A percentile compares a stretch with the other conserved stretches of the same genome.
phyloP scores from a whole-genome alignment of 495 filamentous ascomycete genomes.

The Trichoderma orchidacearum region DNA sequence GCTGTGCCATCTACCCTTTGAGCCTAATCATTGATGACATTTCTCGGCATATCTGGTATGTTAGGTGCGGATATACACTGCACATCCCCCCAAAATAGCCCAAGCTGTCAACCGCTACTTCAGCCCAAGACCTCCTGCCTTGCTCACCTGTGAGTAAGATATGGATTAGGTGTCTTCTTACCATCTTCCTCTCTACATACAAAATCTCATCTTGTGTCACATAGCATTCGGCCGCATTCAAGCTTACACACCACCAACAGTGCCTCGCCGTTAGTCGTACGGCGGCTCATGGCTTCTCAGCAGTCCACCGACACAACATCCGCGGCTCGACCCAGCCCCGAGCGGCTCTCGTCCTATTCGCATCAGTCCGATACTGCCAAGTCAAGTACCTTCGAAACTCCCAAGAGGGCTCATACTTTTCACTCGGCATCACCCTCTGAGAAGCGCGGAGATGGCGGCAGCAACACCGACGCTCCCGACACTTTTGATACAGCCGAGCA shows the following conservation, averaged over 20 bases:
- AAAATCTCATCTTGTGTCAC: too few relatives aligned
- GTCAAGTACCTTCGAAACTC: not conserved
- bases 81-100: too few relatives aligned
- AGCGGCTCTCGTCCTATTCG: not conserved
- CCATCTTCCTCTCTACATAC: too few relatives aligned
- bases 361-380: not conserved
- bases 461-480: conserved; percentile 15
- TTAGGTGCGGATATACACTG: too few relatives aligned
- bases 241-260: not conserved
- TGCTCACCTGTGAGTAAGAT: too few relatives aligned
- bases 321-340: not conserved
- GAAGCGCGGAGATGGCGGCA: not conserved
- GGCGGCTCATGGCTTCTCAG: not conserved
- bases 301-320: not conserved
- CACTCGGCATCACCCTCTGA: not conserved
- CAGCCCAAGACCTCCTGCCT: not conserved
- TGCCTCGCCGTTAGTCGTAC: not conserved
- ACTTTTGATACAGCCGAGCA: conserved; percentile 34
- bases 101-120: not conserved
- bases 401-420: conserved; percentile 3
- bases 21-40: too few relatives aligned
- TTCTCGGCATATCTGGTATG: too few relatives aligned
- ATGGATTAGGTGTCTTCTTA: too few relatives aligned
- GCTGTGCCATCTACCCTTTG: too few relatives aligned
- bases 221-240: too few relatives aligned